phyloP scores from a whole-genome alignment of 768 basidiomycete genomes.

The Boletales sp. region DNA sequence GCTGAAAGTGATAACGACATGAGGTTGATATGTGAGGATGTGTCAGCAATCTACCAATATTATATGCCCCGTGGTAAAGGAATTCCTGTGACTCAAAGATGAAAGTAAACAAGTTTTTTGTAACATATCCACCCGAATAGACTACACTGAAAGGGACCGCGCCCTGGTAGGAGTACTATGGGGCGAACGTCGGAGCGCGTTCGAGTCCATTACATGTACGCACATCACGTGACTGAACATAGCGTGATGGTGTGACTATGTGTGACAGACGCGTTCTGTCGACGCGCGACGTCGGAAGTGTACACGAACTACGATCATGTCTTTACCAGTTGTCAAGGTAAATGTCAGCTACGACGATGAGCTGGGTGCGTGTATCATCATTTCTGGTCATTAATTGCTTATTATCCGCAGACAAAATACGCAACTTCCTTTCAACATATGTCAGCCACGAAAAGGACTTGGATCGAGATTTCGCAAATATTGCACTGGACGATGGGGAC shows the following conservation, averaged over 20 bases:
- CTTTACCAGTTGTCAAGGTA: conserved; percentile 58
- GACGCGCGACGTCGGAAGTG: conserved; percentile 10
- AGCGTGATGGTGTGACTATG: conserved; percentile 15
- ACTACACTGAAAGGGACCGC: no score
- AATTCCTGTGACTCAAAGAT: no score
- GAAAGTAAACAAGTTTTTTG: no score
- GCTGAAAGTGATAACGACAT: conserved; percentile 31
- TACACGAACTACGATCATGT: conserved; percentile 43
- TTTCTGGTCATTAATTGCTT: neutral
- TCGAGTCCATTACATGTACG: neutral
- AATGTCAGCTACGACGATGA: conserved; percentile 68
- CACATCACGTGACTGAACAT: conserved; percentile 11
- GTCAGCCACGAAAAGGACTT: conserved; percentile 64
- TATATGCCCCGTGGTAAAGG: no score
- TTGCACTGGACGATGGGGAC: conserved; percentile 55
- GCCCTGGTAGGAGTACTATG: no score
- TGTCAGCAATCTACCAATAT: no score
- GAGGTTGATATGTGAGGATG: conserved; percentile 1
- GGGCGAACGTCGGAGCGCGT: no score
- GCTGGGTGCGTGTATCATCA: conserved; percentile 44
- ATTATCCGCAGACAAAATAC: conserved; percentile 55
- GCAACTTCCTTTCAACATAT: conserved; percentile 67
- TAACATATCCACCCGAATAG: no score
- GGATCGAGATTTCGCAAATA: conserved; percentile 61
- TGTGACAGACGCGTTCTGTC: conserved; percentile 28